A percentile compares a stretch with the other conserved stretches of the same genome.
Conservation (phyloP, 768 basidiomycete species). For the Pleurotus giganteus region DNA sequence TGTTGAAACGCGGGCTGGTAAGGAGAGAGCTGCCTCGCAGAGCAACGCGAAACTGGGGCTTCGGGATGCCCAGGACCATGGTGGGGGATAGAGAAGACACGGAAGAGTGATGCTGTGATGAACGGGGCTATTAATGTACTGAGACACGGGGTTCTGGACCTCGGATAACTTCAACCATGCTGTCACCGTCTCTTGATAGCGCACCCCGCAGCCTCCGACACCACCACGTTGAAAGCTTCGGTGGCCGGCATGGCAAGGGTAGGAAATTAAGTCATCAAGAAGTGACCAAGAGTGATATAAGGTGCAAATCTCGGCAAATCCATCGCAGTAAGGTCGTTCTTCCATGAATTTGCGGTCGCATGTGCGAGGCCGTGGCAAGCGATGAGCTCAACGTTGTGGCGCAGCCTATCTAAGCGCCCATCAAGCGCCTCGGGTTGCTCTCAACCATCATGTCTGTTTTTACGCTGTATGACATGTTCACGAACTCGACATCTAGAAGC, state of each 20-base stretch:
- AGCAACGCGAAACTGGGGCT: conserved; percentile 38
- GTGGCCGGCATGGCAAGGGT: neutral
- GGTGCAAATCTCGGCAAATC: too few relatives aligned
- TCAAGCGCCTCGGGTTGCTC: too few relatives aligned
- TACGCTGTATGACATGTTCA: too few relatives aligned
- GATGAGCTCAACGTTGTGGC: too few relatives aligned
- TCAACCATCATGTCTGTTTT: too few relatives aligned
- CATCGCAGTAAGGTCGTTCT: too few relatives aligned
- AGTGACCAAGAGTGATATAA: too few relatives aligned
- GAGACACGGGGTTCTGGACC: neutral
- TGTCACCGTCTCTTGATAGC: neutral
- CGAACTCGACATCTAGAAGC: too few relatives aligned
- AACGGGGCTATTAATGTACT: neutral
- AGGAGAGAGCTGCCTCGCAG: conserved; percentile 64
- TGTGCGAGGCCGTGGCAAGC: too few relatives aligned
- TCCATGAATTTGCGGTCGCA: too few relatives aligned
- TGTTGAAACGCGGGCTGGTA: conserved; percentile 67
- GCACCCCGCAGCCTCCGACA: neutral
- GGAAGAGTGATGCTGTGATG: neutral
- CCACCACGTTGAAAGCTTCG: neutral
- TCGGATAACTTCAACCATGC: neutral
- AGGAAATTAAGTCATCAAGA: neutral
- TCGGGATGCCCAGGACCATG: neutral
- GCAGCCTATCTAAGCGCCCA: too few relatives aligned
- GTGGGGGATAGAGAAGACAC: conserved; percentile 2